A percentile compares a stretch with the other conserved stretches of the same genome.
Conservation (phyloP, 2,329 filamentous ascomycete genomes). For the Aspergillus pseudonomiae region DNA sequence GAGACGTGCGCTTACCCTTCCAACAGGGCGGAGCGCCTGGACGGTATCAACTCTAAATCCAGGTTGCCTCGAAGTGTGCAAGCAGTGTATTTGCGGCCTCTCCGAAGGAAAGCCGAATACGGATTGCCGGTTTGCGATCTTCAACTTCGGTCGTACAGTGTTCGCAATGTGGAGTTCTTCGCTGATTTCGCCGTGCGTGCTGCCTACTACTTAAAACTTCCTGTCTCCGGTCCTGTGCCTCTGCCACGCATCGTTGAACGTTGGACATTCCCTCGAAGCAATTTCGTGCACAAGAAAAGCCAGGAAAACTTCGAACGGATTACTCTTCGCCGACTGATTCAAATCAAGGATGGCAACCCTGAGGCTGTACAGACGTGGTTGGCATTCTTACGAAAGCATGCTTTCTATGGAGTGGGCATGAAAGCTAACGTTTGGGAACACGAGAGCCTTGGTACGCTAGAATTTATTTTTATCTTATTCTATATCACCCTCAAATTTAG, state of each 20-base stretch:
- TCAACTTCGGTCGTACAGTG: conserved; percentile 86
- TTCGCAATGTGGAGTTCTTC: conserved; percentile 91
- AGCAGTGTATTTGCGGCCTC: conserved; percentile 81
- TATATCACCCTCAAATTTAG: conserved; percentile 3
- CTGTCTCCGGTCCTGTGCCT: conserved; percentile 82
- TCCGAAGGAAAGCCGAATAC: conserved; percentile 73
- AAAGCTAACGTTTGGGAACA: conserved; percentile 98
- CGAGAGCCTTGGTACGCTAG: conserved; percentile 65
- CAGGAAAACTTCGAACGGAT: conserved; percentile 98
- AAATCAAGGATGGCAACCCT: conserved; percentile 88
- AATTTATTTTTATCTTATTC: neutral
- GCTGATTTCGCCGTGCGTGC: conserved; percentile 91
- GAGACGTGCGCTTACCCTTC: conserved; percentile 6
- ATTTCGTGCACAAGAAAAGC: conserved; percentile 95
- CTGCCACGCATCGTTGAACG: conserved; percentile 84
- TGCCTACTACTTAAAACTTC: conserved; percentile 88
- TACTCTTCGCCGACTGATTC: conserved; percentile 81
- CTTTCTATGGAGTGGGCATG: conserved; percentile 96
- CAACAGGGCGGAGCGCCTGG: conserved; percentile 41
- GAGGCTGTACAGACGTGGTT: conserved; percentile 91
- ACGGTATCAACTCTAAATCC: conserved; percentile 37
- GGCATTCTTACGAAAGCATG: conserved; percentile 87
- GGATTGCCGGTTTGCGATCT: conserved; percentile 87
- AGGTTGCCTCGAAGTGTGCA: conserved; percentile 79
- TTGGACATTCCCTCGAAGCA: conserved; percentile 87